These are phyloP conservation scores for Zoysia japonica DNA, from an alignment of 176 grass and related monocot genomes.

Conservation along the genomic window DNA sequence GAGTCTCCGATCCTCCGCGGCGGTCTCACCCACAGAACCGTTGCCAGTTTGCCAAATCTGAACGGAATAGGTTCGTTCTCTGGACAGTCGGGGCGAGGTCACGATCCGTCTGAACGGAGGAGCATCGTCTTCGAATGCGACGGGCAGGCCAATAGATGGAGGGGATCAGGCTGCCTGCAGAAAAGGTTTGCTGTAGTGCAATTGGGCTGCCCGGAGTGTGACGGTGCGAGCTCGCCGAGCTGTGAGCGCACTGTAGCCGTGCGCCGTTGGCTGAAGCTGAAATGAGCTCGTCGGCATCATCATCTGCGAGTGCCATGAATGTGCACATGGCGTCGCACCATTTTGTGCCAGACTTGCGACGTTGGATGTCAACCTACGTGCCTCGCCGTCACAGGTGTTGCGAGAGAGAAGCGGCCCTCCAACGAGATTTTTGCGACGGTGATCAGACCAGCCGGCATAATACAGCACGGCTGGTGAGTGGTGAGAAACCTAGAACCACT, in stretches of 20 bases:
- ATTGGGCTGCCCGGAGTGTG: too few relatives aligned
- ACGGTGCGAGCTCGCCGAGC: too few relatives aligned
- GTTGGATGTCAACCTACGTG: too few relatives aligned
- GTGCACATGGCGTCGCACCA: constrained; percentile 4
- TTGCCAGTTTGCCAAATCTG: neutral
- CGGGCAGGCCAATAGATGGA: too few relatives aligned
- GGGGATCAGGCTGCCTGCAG: neutral
- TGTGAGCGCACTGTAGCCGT: neutral
- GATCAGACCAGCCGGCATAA: neutral
- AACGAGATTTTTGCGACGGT: neutral
- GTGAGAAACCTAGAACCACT: neutral
- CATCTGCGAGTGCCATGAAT: constrained; percentile 24
- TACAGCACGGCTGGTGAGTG: neutral
- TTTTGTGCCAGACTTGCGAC: too few relatives aligned
- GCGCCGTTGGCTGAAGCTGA: neutral
- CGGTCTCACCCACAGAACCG: neutral
- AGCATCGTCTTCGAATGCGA: neutral
- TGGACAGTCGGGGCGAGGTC: too few relatives aligned
- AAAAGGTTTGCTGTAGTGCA: neutral
- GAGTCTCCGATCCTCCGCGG: too few relatives aligned
- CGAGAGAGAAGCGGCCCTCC: neutral
- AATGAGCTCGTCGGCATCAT: neutral
- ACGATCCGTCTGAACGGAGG: neutral
- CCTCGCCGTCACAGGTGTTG: too few relatives aligned
- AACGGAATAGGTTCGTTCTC: too few relatives aligned